Conservation (phyloP, 495 filamentous ascomycete species). For the Aspergillus nanangensis region DNA sequence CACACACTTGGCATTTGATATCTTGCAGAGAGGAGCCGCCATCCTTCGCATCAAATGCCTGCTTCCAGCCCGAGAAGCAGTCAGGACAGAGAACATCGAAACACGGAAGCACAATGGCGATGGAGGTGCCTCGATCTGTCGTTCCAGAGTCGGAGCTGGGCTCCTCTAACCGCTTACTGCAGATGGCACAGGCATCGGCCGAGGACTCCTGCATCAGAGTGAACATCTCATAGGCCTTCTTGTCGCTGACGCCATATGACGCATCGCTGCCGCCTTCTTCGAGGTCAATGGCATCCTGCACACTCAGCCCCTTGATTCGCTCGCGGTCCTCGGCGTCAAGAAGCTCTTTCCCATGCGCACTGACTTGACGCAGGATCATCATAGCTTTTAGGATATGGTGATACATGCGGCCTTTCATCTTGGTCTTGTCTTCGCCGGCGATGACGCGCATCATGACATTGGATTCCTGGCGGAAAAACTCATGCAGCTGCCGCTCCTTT, state of each 20-base stretch:
- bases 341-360: conserved; percentile 86
- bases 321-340: conserved; percentile 77
- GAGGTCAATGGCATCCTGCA: conserved; percentile 79
- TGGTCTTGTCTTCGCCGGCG: conserved; percentile 46
- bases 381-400: conserved; percentile 88
- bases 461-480: conserved; percentile 59
- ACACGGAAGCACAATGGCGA: conserved; percentile 79
- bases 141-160: conserved; percentile 38
- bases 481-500: conserved; percentile 51
- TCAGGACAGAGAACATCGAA: conserved; percentile 73
- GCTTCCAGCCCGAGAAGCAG: conserved; percentile 54
- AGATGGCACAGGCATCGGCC: conserved; percentile 64
- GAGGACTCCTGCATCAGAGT: conserved; percentile 74
- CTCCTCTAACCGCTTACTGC: conserved; percentile 56
- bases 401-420: conserved; percentile 76
- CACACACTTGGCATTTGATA: conserved; percentile 63
- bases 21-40: conserved; percentile 12
- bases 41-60: conserved; percentile 17
- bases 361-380: conserved; percentile 82
- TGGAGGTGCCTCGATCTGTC: conserved; percentile 52
- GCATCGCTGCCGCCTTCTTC: conserved; percentile 67
- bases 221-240: conserved; percentile 77
- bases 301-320: conserved; percentile 70
- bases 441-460: conserved; percentile 57
- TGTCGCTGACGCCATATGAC: conserved; percentile 47